Conservation (phyloP, 805 yeast species). For the Ogataea henricii region DNA sequence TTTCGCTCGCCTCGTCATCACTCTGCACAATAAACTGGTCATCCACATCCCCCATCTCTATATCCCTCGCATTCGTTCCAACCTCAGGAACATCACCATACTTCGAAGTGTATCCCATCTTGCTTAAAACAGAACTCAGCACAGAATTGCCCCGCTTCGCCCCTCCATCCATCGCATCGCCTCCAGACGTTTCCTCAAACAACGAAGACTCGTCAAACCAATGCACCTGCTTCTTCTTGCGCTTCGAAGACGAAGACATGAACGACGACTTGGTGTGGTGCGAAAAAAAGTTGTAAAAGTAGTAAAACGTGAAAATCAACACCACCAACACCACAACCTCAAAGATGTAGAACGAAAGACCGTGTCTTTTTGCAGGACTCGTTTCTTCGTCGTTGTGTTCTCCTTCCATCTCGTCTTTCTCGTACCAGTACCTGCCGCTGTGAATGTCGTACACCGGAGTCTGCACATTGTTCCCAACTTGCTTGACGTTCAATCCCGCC, state of each 20-base stretch:
- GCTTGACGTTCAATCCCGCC: slow-evolving; percentile 37
- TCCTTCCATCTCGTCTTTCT: slow-evolving; percentile 5
- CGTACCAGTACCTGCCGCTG: slow-evolving; percentile 13
- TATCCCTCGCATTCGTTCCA: slow-evolving; percentile 31
- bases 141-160: slow-evolving; percentile 9
- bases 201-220: slow-evolving; percentile 33
- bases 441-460: slow-evolving; percentile 33
- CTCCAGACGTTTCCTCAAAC: slow-evolving; percentile 11
- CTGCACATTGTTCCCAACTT: slow-evolving; percentile 19
- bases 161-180: slow-evolving; percentile 1
- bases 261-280: slow-evolving; percentile 24
- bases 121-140: slow-evolving; percentile 26
- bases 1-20: slow-evolving; percentile 56
- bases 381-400: slow-evolving; percentile 4
- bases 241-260: slow-evolving; percentile 23
- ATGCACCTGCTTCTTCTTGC: slow-evolving; percentile 37
- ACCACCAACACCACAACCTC: slow-evolving; percentile 26
- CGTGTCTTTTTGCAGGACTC: slow-evolving; percentile 8
- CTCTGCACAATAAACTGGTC: slow-evolving; percentile 51
- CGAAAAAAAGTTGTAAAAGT: slow-evolving; percentile 27
- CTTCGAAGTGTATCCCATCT: slow-evolving; percentile 41
- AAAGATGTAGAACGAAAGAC: slow-evolving; percentile 25
- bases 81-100: slow-evolving; percentile 33
- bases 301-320: slow-evolving; percentile 25
- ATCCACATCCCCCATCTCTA: slow-evolving; percentile 43